phyloP scores from a whole-genome alignment of 2,329 filamentous ascomycete genomes.

The Ascochyta lentis region DNA sequence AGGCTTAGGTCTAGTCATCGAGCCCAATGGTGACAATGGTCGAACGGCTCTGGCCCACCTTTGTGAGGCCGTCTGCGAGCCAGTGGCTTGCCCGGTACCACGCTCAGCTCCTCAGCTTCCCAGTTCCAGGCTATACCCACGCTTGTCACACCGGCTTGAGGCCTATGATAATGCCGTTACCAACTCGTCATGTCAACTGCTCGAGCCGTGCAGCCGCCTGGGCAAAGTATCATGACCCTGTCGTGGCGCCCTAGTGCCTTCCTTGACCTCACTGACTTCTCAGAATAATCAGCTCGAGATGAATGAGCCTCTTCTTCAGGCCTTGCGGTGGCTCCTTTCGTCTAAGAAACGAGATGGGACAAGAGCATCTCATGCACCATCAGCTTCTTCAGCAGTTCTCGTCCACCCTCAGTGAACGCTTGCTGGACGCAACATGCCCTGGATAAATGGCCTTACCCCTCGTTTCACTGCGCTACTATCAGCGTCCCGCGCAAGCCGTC shows the following conservation, averaged over 20 bases:
- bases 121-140: no score
- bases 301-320: no score
- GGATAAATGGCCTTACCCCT: background rate
- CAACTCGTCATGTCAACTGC: background rate
- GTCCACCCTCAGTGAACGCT: background rate
- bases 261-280: no score
- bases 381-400: no score
- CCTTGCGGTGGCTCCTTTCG: background rate
- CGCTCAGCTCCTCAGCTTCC: no score
- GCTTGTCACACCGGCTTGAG: no score
- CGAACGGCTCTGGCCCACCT: background rate
- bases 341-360: background rate
- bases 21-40: background rate
- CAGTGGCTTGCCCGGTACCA: background rate
- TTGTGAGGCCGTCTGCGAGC: background rate
- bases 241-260: no score
- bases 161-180: background rate
- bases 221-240: background rate
- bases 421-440: background rate
- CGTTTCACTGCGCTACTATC: background rate
- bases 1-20: background rate
- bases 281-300: no score
- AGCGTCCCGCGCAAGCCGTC: background rate
- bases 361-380: background rate
- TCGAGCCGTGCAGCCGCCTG: background rate